Percentiles rank a stretch among this genome's conserved stretches.
These are phyloP conservation scores for Plectosphaerella plurivora DNA, from an alignment of 2,329 filamentous ascomycete species.

Conservation along the genomic window DNA sequence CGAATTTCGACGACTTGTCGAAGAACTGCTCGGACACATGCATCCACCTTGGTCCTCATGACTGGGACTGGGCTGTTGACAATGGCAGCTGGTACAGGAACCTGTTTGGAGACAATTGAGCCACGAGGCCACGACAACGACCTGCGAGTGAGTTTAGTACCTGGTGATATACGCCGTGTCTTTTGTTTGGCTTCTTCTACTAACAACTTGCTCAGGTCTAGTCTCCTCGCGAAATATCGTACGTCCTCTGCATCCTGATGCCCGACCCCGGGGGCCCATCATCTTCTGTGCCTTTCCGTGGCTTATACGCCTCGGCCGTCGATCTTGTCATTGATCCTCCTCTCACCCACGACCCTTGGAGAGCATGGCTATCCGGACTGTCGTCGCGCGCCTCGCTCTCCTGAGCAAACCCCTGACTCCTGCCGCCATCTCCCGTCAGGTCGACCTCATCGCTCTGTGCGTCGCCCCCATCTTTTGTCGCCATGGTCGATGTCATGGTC, in stretches of 20 bases:
- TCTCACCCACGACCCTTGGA: not conserved
- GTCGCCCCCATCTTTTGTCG: not conserved
- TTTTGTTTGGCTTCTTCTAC: no score
- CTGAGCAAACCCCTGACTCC: no score
- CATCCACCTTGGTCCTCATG: no score
- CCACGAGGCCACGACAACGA: no score
- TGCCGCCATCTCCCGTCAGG: not conserved
- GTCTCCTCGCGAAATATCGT: not conserved
- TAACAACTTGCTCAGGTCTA: no score
- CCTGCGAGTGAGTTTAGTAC: no score
- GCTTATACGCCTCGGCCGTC: not conserved
- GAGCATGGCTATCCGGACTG: not conserved
- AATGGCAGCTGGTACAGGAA: no score
- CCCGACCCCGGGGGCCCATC: not conserved
- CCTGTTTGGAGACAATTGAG: no score
- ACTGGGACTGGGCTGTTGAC: no score
- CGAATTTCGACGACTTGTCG: no score
- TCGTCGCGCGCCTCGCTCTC: not conserved
- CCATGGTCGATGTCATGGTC: not conserved
- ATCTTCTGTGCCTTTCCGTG: not conserved
- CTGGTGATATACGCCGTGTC: no score
- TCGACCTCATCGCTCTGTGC: not conserved
- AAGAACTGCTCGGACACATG: no score
- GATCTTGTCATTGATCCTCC: not conserved
- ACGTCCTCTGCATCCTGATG: conserved; percentile 1